Percentiles rank a stretch among this genome's conserved stretches.
These are phyloP conservation scores for Brassica balearica DNA, from an alignment of 441 rosid species.

Conservation along the genomic window DNA sequence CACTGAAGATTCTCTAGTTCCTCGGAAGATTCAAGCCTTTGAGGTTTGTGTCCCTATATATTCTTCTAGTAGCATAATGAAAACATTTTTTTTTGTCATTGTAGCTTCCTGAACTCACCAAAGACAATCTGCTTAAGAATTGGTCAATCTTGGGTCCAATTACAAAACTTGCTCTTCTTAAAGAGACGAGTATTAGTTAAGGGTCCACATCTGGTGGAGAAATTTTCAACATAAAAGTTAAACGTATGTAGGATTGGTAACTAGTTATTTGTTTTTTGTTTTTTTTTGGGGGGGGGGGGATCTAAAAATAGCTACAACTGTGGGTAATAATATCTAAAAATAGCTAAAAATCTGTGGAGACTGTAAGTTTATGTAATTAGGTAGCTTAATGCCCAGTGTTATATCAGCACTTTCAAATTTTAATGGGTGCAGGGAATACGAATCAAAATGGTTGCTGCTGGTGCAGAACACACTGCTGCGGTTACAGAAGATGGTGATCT, in stretches of 20 bases:
- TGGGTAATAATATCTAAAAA: constrained; percentile 4
- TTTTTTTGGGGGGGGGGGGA: neutral
- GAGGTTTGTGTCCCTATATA: constrained; percentile 57
- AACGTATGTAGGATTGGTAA: neutral
- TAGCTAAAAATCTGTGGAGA: neutral
- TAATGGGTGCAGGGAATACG: constrained; percentile 67
- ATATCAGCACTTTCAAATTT: constrained; percentile 24
- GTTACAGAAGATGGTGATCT: constrained; percentile 92
- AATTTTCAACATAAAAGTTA: neutral
- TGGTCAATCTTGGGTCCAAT: constrained; percentile 33
- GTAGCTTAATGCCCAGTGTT: constrained; percentile 15
- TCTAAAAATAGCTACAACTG: constrained; percentile 15
- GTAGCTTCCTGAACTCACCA: constrained; percentile 20
- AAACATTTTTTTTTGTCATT: neutral
- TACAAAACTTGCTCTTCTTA: constrained; percentile 27
- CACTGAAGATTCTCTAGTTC: constrained; percentile 87
- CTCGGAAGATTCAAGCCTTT: constrained; percentile 89
- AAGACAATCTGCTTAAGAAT: neutral
- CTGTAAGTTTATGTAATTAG: constrained; percentile 4
- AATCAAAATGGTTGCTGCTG: constrained; percentile 96
- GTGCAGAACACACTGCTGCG: constrained; percentile 99
- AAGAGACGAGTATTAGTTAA: constrained; percentile 17
- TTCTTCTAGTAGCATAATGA: constrained; percentile 1
- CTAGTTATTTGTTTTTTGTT: neutral
- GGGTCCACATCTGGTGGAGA: constrained; percentile 33